Evolutionary conservation across 2,329 filamentous ascomycete species (phyloP), one percentile per base, ranked within the genome.

Genomic region (Pseudopyricularia cyperi): DNA sequence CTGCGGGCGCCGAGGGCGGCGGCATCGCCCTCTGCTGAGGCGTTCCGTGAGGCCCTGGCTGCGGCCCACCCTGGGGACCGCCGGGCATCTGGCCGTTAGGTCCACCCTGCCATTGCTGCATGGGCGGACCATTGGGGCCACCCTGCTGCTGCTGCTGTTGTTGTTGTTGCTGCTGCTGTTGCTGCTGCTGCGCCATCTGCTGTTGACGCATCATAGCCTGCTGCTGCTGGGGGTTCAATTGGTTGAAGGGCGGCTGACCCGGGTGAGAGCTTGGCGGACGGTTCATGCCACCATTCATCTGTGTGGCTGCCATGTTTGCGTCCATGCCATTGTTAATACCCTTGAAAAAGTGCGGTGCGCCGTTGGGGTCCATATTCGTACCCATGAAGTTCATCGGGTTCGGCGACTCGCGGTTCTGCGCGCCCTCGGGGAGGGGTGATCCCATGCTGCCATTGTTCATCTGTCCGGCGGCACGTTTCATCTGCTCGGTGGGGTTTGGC

Each of bases 391-490:
- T 77, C 50, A 70, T 72, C 15, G 75, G 70, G 39, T 74, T 81
- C 49, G 83, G 83, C 53, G 83, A 87, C 66, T 74, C 79, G 60
- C 75, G 77, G 54, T 79, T 86, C 71, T 76, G 82, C 14, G 71
- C 73, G 30, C 80, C 83, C 62, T 87, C 86, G 3, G 83, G 83
- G 55, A 86, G 73, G 7, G 82, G 85, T 24, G 83, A 89, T 24
- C 84, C 83, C 57, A 88, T 80, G 52, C 77, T 80, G 35, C 76
- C 76, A 53, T 79, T 79, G 60, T 78, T 79, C 75, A 89, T 82
- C 65, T 87, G 85, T 26, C 85, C 84, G 26, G 83, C 87, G 49
- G 80, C 80, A 50, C 86, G 82, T 73, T 87, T 88, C 76, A 89
- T 88, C 67, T 86, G 83, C 55, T 90, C 87, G 46, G 76, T 73